A percentile compares a stretch with the other conserved stretches of the same genome.
phyloP scores from a whole-genome alignment of 2,329 filamentous ascomycete genomes.

The Clonostachys rhizophaga region DNA sequence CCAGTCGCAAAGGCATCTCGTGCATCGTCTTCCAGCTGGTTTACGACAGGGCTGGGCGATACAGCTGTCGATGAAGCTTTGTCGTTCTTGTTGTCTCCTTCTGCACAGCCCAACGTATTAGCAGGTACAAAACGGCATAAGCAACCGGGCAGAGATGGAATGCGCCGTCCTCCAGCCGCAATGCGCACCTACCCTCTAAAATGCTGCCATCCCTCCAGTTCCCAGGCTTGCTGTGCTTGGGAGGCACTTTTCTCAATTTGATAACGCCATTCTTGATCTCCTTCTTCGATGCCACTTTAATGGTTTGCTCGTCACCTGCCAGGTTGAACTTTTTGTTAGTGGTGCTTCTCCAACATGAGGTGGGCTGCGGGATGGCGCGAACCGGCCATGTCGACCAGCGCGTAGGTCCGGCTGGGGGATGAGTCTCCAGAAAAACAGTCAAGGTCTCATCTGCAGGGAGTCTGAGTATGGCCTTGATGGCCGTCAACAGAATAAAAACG shows the following conservation, averaged over 20 bases:
- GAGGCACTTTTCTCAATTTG: conserved; percentile 58
- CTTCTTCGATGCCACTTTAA: conserved; percentile 59
- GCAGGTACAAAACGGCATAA: conserved; percentile 30
- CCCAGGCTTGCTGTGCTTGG: conserved; percentile 61
- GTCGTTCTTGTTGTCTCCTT: conserved; percentile 21
- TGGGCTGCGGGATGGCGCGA: too few relatives aligned
- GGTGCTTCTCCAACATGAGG: too few relatives aligned
- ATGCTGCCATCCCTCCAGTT: conserved; percentile 69
- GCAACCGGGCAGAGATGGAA: too few relatives aligned
- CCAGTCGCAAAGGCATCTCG: conserved; percentile 78
- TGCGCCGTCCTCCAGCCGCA: too few relatives aligned
- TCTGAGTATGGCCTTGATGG: too few relatives aligned
- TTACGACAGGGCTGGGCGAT: conserved; percentile 53
- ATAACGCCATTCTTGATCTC: conserved; percentile 44
- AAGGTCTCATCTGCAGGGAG: too few relatives aligned
- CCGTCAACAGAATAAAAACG: too few relatives aligned
- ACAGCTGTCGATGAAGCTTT: conserved; percentile 34
- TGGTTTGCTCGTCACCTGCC: conserved; percentile 50
- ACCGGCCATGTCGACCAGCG: too few relatives aligned
- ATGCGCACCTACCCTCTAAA: conserved; percentile 47
- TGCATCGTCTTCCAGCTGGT: conserved; percentile 69
- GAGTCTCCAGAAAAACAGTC: too few relatives aligned
- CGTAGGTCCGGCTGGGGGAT: too few relatives aligned
- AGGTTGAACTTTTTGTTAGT: not conserved
- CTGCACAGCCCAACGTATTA: conserved; percentile 34